Evolutionary conservation across 2,329 filamentous ascomycete genomes (phyloP), one percentile per base, ranked within the genome.

Genomic region (Fusarium sp.): DNA sequence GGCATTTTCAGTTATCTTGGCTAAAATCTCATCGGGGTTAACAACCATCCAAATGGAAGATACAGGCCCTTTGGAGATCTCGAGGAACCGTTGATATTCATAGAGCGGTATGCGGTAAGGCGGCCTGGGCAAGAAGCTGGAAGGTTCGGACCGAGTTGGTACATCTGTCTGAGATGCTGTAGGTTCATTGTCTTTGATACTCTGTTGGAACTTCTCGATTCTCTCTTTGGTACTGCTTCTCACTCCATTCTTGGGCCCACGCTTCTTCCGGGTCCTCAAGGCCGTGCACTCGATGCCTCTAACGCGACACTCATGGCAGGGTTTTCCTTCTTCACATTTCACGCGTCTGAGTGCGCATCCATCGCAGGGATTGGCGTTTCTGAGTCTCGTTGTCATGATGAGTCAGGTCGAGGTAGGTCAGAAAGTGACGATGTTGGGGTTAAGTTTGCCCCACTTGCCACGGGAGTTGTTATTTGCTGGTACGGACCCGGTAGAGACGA

Each of bases 21-120:
- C 22, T 20, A 73, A 49, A 22, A 74, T 45, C 11, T 67, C 56
- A n/a, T 74, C 56, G 6, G 62, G 51, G 24, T 66, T 48, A 50
- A 74, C 50, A 15, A 75, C 73, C 7, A 73, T 73, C 73, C 73
- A 75, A 6, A 72, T 62, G 0, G 71, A 69, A 6, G 70, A 67
- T 28, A 68, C 50, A 9, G 65, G 62, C 2, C 52, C 53, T 39
- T 62, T 67, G 19, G 73, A 73, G 19, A 75, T 52, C 13, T 57
- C 48, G 11, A 75, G 63, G 40, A 71, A 69, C 5, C 46, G 61
- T 20, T 43, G 58, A 54, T 75, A 75, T 28, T 67, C 56, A n/a
- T 64, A 33, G 22, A 75, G 43, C 8, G 62, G 57, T 41, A 70
- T 45, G 5, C 63, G 50, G 37, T 67, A 70, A 11, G 54, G 14